These are phyloP conservation scores for Penicillium oxalicum DNA, from an alignment of 2,329 filamentous ascomycete species.

Conservation along the genomic window DNA sequence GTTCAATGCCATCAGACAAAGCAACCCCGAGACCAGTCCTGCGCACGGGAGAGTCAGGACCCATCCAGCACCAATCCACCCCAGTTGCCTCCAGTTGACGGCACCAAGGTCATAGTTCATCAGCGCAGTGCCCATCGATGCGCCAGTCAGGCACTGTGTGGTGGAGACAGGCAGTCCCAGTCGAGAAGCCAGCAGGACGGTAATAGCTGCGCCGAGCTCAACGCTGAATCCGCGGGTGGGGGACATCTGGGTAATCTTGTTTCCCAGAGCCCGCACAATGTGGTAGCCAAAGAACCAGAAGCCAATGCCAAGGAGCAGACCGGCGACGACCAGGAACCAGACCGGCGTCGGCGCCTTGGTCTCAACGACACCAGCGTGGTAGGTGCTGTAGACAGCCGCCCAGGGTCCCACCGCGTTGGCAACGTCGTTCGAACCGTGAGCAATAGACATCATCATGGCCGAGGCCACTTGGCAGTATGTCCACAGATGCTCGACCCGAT, in stretches of 20 bases:
- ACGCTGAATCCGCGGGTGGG: slow-evolving; percentile 28
- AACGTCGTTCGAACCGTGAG: slow-evolving; percentile 43
- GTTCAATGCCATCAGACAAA: slow-evolving; percentile 41
- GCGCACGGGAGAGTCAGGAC: slow-evolving; percentile 41
- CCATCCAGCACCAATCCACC: slow-evolving; percentile 42
- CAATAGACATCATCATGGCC: slow-evolving; percentile 40
- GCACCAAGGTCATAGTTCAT: slow-evolving; percentile 35
- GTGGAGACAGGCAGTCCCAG: slow-evolving; percentile 34
- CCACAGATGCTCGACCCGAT: slow-evolving; percentile 44
- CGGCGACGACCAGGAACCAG: slow-evolving; percentile 36
- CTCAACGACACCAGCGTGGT: slow-evolving; percentile 25
- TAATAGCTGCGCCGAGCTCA: slow-evolving; percentile 40
- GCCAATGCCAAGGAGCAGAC: slow-evolving; percentile 33
- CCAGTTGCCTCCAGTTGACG: slow-evolving; percentile 42
- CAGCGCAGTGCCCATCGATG: slow-evolving; percentile 32
- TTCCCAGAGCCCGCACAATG: slow-evolving; percentile 38
- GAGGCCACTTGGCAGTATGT: slow-evolving; percentile 40
- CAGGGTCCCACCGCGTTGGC: slow-evolving; percentile 41
- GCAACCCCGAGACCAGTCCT: slow-evolving; percentile 35
- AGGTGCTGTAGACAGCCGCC: slow-evolving; percentile 36
- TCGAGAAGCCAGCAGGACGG: slow-evolving; percentile 31
- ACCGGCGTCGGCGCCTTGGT: slow-evolving; percentile 31
- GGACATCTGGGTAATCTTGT: slow-evolving; percentile 38
- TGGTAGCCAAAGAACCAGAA: slow-evolving; percentile 41
- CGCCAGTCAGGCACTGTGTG: slow-evolving; percentile 34